Percentiles rank a stretch among this genome's conserved stretches.
Evolutionary conservation across 73 alveolate species (phyloP).

Genomic region (Diophrys appendiculata): DNA sequence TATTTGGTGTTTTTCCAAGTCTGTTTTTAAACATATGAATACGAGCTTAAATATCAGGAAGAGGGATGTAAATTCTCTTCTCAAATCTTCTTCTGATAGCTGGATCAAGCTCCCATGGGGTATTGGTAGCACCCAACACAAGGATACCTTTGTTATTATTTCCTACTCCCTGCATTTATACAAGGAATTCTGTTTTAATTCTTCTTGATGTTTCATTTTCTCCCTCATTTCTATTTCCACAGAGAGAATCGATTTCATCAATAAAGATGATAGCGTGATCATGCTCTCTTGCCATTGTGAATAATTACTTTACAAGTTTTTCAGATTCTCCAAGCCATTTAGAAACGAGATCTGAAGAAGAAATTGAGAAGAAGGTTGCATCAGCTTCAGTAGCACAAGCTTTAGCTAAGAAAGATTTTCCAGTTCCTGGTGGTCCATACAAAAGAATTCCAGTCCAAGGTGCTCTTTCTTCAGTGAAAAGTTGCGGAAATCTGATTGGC

Average conservation of each 20-base stretch:
- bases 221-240: slow-evolving; percentile 94
- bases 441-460: slow-evolving; percentile 98
- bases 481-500: slow-evolving; percentile 97
- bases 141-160: slow-evolving; percentile 88
- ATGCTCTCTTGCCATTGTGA: slow-evolving; percentile 96
- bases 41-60: slow-evolving; percentile 83
- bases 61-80: slow-evolving; percentile 97
- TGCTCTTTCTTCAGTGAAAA: slow-evolving; percentile 90
- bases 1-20: slow-evolving; percentile 48
- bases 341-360: slow-evolving; percentile 85
- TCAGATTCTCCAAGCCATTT: slow-evolving; percentile 93
- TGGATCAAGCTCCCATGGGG: slow-evolving; percentile 98
- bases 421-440: slow-evolving; percentile 99
- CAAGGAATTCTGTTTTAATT: slow-evolving; percentile 95
- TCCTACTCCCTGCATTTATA: slow-evolving; percentile 98
- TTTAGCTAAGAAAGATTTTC: slow-evolving; percentile 97
- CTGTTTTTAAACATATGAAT: slow-evolving; percentile 55
- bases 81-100: slow-evolving; percentile 98
- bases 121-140: slow-evolving; percentile 98
- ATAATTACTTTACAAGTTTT: slow-evolving; percentile 86
- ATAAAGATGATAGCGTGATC: slow-evolving; percentile 97
- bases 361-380: slow-evolving; percentile 93
- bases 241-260: slow-evolving; percentile 97
- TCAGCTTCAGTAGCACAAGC: slow-evolving; percentile 99
- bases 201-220: slow-evolving; percentile 97